Conservation (phyloP, 768 basidiomycete species). For the Kwoniella sp. region DNA sequence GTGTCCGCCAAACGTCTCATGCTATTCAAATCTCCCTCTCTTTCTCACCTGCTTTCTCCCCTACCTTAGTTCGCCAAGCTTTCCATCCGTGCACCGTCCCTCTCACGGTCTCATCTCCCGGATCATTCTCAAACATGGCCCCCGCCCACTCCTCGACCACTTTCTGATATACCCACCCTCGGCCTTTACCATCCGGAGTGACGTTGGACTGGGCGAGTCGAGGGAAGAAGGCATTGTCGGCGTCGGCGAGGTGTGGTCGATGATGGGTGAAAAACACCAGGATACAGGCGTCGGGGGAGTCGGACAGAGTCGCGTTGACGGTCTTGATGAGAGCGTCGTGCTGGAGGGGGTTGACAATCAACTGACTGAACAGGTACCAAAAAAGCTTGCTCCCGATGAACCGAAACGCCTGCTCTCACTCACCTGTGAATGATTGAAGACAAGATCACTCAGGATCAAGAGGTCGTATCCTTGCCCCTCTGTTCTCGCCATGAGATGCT, state of each 20-base stretch:
- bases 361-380: too few relatives aligned
- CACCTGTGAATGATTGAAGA: conserved; percentile 94
- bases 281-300: conserved; percentile 56
- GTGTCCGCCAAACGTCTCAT: too few relatives aligned
- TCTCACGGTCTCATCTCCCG: conserved; percentile 74
- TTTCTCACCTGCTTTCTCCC: conserved; percentile 28
- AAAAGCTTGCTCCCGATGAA: neutral
- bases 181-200: conserved; percentile 61
- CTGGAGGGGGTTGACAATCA: conserved; percentile 57
- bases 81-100: conserved; percentile 85
- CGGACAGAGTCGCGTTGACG: conserved; percentile 61
- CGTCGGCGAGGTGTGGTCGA: conserved; percentile 76
- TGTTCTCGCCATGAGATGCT: conserved; percentile 31
- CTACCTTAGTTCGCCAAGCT: conserved; percentile 56
- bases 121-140: conserved; percentile 88
- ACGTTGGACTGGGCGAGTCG: conserved; percentile 50
- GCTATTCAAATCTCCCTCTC: neutral
- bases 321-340: conserved; percentile 79
- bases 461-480: conserved; percentile 64
- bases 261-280: conserved; percentile 91
- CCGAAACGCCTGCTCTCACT: conserved; percentile 16
- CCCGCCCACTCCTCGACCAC: conserved; percentile 68
- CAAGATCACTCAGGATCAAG: conserved; percentile 85
- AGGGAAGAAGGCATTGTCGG: conserved; percentile 79
- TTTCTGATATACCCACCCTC: conserved; percentile 75